A percentile compares a stretch with the other conserved stretches of the same genome.
phyloP scores from a whole-genome alignment of 306 rosid species.

The Trifolium dubium region DNA sequence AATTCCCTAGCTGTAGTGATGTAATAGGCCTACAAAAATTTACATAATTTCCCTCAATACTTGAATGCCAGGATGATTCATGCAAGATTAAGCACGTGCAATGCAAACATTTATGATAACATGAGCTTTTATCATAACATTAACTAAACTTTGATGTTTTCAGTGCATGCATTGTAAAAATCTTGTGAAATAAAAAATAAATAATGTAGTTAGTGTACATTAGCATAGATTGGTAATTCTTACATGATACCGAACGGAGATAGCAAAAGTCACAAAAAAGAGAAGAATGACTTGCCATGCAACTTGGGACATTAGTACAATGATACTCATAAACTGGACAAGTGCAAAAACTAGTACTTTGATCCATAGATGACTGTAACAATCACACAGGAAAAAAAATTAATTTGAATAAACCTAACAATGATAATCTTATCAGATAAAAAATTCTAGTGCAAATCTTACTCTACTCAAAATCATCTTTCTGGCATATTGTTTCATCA shows the following conservation, averaged over 20 bases:
- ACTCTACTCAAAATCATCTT: conserved; percentile 73
- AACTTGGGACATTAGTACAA: conserved; percentile 76
- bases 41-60: conserved; percentile 19
- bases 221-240: conserved; percentile 12
- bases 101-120: conserved; percentile 25
- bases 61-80: conserved; percentile 21
- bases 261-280: conserved; percentile 59
- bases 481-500: conserved; percentile 62
- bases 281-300: conserved; percentile 83
- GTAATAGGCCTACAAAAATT: conserved; percentile 67
- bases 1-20: conserved; percentile 82
- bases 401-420: conserved; percentile 8
- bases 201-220: too few species aligned
- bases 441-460: conserved; percentile 40
- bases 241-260: conserved; percentile 86
- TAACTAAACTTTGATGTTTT: conserved; percentile 10
- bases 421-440: conserved; percentile 1
- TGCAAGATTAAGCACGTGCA: conserved; percentile 16
- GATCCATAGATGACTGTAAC: conserved; percentile 83
- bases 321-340: conserved; percentile 74
- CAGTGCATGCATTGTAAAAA: neutral
- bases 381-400: conserved; percentile 5
- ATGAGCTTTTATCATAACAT: conserved; percentile 9
- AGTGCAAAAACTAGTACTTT: conserved; percentile 90
- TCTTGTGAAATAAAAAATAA: too few species aligned